Evolutionary conservation across 331 rosid genomes (phyloP).

Genomic region (Arachis monticola): DNA sequence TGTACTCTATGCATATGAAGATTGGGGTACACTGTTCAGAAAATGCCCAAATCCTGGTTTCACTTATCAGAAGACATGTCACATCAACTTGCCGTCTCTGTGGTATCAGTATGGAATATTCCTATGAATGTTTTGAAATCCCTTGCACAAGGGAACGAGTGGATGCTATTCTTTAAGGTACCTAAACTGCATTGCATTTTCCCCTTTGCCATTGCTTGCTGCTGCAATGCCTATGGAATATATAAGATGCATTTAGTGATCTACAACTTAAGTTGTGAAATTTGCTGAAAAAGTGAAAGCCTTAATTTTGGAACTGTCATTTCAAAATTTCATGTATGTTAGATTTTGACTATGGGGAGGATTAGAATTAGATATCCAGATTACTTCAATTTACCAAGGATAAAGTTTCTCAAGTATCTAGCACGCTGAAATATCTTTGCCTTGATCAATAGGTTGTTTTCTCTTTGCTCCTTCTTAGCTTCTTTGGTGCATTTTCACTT

Average conservation of each 20-base stretch:
- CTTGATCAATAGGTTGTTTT: conserved; percentile 64
- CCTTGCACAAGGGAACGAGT: conserved; percentile 71
- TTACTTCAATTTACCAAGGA: neutral
- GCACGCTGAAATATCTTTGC: conserved; percentile 38
- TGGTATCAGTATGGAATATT: conserved; percentile 76
- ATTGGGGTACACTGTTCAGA: conserved; percentile 78
- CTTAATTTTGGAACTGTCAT: conserved; percentile 10
- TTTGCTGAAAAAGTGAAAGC: neutral
- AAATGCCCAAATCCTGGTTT: conserved; percentile 73
- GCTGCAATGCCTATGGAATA: conserved; percentile 8
- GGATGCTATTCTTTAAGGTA: conserved; percentile 73
- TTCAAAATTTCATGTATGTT: conserved; percentile 1
- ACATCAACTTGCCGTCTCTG: conserved; percentile 52
- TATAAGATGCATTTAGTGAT: conserved; percentile 4
- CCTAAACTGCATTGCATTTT: conserved; percentile 12
- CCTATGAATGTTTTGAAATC: conserved; percentile 65
- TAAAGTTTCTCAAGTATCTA: conserved; percentile 12
- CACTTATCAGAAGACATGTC: conserved; percentile 76
- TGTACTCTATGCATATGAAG: conserved; percentile 51
- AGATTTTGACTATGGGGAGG: conserved; percentile 8
- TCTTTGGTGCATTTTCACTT: conserved; percentile 73
- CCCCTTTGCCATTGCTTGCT: conserved; percentile 26
- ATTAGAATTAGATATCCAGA: conserved; percentile 13
- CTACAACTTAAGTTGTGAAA: conserved; percentile 1
- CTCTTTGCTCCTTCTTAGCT: conserved; percentile 69